These are phyloP conservation scores for Effrenium voratum DNA, from an alignment of 73 alveolate genomes.

Conservation along the genomic window DNA sequence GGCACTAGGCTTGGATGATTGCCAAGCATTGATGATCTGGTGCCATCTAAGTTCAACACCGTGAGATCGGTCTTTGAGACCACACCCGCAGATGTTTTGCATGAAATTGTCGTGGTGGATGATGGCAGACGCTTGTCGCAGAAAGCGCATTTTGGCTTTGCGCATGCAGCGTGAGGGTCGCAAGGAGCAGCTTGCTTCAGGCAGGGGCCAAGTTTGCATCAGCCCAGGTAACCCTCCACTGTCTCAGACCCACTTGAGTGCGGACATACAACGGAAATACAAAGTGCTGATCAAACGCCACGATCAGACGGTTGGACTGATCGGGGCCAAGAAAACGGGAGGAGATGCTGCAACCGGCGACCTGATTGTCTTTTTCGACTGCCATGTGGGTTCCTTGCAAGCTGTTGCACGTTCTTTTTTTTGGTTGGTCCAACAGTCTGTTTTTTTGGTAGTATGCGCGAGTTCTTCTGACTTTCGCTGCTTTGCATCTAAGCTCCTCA, in stretches of 20 bases:
- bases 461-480: neutral
- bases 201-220: neutral
- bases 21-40: neutral
- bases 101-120: slow-evolving; percentile 85
- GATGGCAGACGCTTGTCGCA: slow-evolving; percentile 44
- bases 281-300: slow-evolving; percentile 68
- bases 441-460: neutral
- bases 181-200: neutral
- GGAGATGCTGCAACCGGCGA: slow-evolving; percentile 94
- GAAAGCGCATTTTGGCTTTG: neutral
- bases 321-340: slow-evolving; percentile 85
- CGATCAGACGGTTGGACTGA: slow-evolving; percentile 82
- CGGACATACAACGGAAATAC: slow-evolving; percentile 58
- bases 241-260: slow-evolving; percentile 46
- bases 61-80: slow-evolving; percentile 76
- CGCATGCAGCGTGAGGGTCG: neutral
- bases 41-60: slow-evolving; percentile 55
- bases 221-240: slow-evolving; percentile 72
- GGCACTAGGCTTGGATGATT: neutral
- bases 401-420: neutral
- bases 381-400: slow-evolving; percentile 56
- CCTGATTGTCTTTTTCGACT: slow-evolving; percentile 70
- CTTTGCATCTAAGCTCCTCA: slow-evolving; percentile 67
- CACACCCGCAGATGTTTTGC: slow-evolving; percentile 58
- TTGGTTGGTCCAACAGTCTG: neutral